Evolutionary conservation across 2,329 filamentous ascomycete genomes (phyloP), one percentile per base, ranked within the genome.

Genomic region (Phialophora expanda): DNA sequence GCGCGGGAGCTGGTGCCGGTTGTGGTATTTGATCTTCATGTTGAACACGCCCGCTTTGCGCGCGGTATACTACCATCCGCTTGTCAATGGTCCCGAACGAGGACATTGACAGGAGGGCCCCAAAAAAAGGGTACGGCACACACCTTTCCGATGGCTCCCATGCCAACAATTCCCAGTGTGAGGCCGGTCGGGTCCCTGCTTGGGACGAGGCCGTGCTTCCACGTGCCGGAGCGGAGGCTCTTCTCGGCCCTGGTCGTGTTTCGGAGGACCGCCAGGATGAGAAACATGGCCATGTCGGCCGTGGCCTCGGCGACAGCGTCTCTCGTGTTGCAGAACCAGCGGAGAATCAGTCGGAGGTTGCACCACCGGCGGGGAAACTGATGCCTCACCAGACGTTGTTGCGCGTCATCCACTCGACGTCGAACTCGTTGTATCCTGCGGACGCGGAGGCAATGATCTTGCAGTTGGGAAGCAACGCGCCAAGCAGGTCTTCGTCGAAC

Each of bases 1-100:
- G 1, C 84, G 80, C 20, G 78, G 79, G 69, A 95, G 77, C 72
- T 81, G 77, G 1, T 80, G 84, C 7, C 92, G 86, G 75, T 95
- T 95, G 74, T 92, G 83, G 73, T 96, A 95, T 56, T 88, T 84
- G 12, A 91, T 83, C 51, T 78, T 84, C 90, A 95, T 93, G 11
- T 89, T 90, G 74, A 96, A 93, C 0, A 83, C 90, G 61, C 86
- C 83, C 2, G 89, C 90, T 78, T 93, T 93, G 75, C 82, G 55
- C 14, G 66, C 68, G 9, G 64, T 54, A 34, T 66, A 62, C 69
- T 66, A 14, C 20, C n/a, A n/a, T 1, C 12, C 34, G 17, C 30
- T 14, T 14, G 22, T 62, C 14, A 48, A 24, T 17, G 24, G 22
- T n/a, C 44, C 17, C 22, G 22, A 51, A 50, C 46, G 34, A 41